Percentiles rank a stretch among this genome's conserved stretches.
Conservation (phyloP, 768 basidiomycete genomes). For the Trametes cingulata region DNA sequence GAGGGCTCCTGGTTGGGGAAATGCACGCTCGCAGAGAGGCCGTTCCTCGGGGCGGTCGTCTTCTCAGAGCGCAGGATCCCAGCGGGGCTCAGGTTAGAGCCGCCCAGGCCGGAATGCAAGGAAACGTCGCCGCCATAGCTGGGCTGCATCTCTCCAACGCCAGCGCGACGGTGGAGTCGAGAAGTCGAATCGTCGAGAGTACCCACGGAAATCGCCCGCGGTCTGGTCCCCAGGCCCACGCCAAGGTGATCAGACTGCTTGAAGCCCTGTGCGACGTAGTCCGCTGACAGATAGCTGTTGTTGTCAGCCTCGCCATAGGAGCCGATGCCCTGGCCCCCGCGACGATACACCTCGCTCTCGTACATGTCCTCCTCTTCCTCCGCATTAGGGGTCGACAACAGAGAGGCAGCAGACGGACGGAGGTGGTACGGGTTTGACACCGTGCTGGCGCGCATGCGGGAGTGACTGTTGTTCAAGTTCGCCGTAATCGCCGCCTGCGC, state of each 20-base stretch:
- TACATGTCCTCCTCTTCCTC: constrained; percentile 80
- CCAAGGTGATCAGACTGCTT: constrained; percentile 71
- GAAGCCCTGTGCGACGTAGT: constrained; percentile 71
- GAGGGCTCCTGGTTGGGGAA: constrained; percentile 65
- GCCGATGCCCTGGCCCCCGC: constrained; percentile 57
- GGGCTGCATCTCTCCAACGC: constrained; percentile 52
- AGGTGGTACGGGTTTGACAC: constrained; percentile 91
- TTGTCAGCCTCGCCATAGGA: constrained; percentile 60
- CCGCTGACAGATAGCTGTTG: constrained; percentile 53
- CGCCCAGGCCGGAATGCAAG: constrained; percentile 35
- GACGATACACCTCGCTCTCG: constrained; percentile 53
- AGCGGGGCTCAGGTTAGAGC: constrained; percentile 31
- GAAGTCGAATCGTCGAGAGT: constrained; percentile 81
- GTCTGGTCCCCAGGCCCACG: constrained; percentile 48
- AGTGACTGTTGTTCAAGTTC: constrained; percentile 70
- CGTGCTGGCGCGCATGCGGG: constrained; percentile 84
- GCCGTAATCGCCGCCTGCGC: constrained; percentile 89
- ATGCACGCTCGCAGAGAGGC: constrained; percentile 56
- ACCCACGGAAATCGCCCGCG: constrained; percentile 87
- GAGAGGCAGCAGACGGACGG: constrained; percentile 59
- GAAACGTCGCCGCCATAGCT: constrained; percentile 60
- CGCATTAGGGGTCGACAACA: constrained; percentile 60
- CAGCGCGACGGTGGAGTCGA: constrained; percentile 63
- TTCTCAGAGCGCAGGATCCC: constrained; percentile 67
- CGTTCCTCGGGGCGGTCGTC: constrained; percentile 44